Evolutionary conservation across 2,329 filamentous ascomycete genomes (phyloP).

Genomic region (Aaosphaeria pasadenensis): DNA sequence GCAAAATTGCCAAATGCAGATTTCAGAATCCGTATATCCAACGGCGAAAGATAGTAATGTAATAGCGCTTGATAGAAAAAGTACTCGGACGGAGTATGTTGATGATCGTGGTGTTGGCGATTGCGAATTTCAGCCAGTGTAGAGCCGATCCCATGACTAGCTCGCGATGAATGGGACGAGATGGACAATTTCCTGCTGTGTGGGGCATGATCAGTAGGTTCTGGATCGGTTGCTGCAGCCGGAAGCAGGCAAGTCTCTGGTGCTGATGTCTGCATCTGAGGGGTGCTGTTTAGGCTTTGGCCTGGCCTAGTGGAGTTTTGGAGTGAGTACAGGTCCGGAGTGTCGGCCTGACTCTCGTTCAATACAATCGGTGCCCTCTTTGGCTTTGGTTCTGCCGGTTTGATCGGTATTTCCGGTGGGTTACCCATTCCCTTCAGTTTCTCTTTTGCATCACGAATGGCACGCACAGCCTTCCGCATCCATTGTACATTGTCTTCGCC

Average conservation of each 20-base stretch:
- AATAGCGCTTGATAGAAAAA: slow-evolving; percentile 86
- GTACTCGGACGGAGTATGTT: slow-evolving; percentile 56
- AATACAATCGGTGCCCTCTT: slow-evolving; percentile 50
- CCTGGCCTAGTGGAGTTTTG: slow-evolving; percentile 48
- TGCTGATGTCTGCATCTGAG: slow-evolving; percentile 5
- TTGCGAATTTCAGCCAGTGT: slow-evolving; percentile 47
- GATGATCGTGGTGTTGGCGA: slow-evolving; percentile 45
- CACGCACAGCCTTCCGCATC: slow-evolving; percentile 77
- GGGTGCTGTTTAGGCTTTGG: slow-evolving; percentile 33
- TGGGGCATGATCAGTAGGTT: not conserved
- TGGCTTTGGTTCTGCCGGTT: slow-evolving; percentile 49
- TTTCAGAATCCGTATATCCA: slow-evolving; percentile 91
- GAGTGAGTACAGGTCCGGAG: slow-evolving; percentile 51
- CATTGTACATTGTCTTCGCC: slow-evolving; percentile 83
- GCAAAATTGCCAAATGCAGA: slow-evolving; percentile 82
- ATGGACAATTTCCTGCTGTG: slow-evolving; percentile 24
- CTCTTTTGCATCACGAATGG: slow-evolving; percentile 73
- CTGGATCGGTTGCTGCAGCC: not conserved
- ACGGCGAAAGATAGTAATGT: slow-evolving; percentile 83
- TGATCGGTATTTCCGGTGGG: slow-evolving; percentile 53
- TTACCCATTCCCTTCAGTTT: slow-evolving; percentile 67
- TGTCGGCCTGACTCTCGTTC: slow-evolving; percentile 44
- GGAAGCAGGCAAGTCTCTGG: slow-evolving; percentile 3
- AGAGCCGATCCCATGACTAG: slow-evolving; percentile 33
- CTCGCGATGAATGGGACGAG: slow-evolving; percentile 28